Base-by-base conservation (phyloP, 805 yeast genomes). In the Myxozyma kluyveri region DNA sequence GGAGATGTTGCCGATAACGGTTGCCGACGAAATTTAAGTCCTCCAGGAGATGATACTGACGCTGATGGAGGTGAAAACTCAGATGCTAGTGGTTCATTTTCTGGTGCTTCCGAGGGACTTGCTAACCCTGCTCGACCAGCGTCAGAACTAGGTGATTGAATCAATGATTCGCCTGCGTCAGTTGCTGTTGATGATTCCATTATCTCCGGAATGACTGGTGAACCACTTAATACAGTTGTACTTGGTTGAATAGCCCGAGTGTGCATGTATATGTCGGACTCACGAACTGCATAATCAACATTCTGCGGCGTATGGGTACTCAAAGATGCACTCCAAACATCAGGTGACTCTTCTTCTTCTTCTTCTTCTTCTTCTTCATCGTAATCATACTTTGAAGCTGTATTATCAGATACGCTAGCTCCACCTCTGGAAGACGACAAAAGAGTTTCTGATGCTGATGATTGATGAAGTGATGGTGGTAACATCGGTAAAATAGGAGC, bases 201-300 rank as follows among this genome's bases (percentile, higher is more conserved):
- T 9, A 9, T 29, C 33, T 29, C 33, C 33, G 33, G 33, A 29
- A 29, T 29, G 12, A 29, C 33, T 9, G 33, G 33, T 14, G 33
- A 29, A 14, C 14, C 33, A 14, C 12, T 9, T 9, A 29, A 29
- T 9, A 9, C 33, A 14, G 14, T 9, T 14, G 33, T 14, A 29
- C 33, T 29, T 29, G 33, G 33, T 29, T 14, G 33, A n/a, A n/a
- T n/a, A n/a, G n/a, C n/a, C 9, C 33, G 33, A 29, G 12, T 9
- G 12, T 9, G 9, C 9, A 9, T 9, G 33, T 79, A 79, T 29
- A 72, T 59, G 63, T 82, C 87, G 1, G 80, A 82, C 62, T 82
- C 87, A 52, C 87, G 69, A 1, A 77, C 76, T 0, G 83, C 76
- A 64, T 81, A 81, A 63, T 82, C 83, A 9, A 67, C 74, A 21